phyloP scores from a whole-genome alignment of 2,329 filamentous ascomycete genomes.

The Sclerotinia trifoliorum region DNA sequence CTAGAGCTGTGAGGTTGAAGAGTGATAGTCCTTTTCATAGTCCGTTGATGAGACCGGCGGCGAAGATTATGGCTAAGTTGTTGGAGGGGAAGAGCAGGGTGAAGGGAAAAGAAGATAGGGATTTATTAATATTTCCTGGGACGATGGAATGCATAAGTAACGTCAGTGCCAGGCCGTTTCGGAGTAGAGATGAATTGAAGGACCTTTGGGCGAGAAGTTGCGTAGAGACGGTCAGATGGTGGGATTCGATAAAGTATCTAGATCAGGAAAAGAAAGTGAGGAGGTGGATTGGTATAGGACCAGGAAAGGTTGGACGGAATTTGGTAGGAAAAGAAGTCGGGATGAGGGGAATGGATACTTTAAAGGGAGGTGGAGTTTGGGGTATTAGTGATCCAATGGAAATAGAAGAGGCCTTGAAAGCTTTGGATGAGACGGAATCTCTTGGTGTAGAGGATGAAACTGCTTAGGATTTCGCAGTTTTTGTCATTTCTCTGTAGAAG shows the following conservation, averaged over 20 bases:
- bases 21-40: constrained; percentile 90
- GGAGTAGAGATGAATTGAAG: constrained; percentile 70
- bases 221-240: constrained; percentile 92
- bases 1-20: constrained; percentile 80
- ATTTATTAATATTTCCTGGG: constrained; percentile 74
- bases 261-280: constrained; percentile 79
- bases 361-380: constrained; percentile 92
- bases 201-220: constrained; percentile 77
- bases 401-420: constrained; percentile 65
- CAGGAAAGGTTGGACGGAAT: constrained; percentile 90
- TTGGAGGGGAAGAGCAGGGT: constrained; percentile 59
- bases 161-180: constrained; percentile 76
- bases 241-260: constrained; percentile 86
- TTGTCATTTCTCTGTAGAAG: background rate
- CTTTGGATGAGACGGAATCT: constrained; percentile 62
- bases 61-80: constrained; percentile 67
- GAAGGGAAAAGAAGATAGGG: constrained; percentile 53
- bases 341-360: constrained; percentile 71
- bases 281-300: constrained; percentile 88
- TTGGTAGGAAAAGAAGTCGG: constrained; percentile 94
- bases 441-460: constrained; percentile 36
- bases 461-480: background rate
- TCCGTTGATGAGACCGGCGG: constrained; percentile 85
- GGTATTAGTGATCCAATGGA: constrained; percentile 79
- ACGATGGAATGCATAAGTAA: constrained; percentile 80